phyloP scores from a whole-genome alignment of 75 land plant species.

The Cryptomeria japonica region DNA sequence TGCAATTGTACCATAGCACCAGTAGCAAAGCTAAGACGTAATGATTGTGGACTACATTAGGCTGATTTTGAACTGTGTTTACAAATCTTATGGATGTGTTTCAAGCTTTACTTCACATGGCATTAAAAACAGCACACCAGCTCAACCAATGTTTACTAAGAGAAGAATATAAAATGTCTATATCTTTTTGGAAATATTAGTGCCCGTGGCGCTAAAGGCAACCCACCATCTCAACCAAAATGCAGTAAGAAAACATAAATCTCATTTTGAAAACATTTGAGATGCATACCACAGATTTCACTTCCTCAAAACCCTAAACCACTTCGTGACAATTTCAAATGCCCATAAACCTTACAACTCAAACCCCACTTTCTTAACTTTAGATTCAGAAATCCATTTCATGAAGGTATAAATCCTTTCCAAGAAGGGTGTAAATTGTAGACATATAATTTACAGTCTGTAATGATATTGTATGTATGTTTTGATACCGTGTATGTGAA shows the following conservation, averaged over 20 bases:
- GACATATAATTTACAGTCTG: too few species aligned
- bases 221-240: not conserved
- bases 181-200: too few species aligned
- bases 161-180: too few species aligned
- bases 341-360: not conserved
- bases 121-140: not conserved
- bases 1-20: too few species aligned
- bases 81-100: not conserved
- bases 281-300: not conserved
- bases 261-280: not conserved
- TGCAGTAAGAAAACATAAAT: not conserved
- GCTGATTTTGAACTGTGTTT: not conserved
- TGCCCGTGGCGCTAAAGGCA: not conserved
- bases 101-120: not conserved
- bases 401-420: too few species aligned
- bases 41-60: too few species aligned
- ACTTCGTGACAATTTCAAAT: not conserved
- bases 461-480: too few species aligned
- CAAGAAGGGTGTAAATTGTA: too few species aligned
- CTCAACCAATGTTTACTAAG: not conserved
- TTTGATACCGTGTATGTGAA: too few species aligned
- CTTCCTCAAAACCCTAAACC: conserved; percentile 7
- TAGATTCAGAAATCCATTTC: too few species aligned
- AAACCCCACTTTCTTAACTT: not conserved
- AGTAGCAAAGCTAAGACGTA: too few species aligned